Evolutionary conservation across 2,329 filamentous ascomycete species (phyloP).

Genomic region (Parascedosporium putredinis): DNA sequence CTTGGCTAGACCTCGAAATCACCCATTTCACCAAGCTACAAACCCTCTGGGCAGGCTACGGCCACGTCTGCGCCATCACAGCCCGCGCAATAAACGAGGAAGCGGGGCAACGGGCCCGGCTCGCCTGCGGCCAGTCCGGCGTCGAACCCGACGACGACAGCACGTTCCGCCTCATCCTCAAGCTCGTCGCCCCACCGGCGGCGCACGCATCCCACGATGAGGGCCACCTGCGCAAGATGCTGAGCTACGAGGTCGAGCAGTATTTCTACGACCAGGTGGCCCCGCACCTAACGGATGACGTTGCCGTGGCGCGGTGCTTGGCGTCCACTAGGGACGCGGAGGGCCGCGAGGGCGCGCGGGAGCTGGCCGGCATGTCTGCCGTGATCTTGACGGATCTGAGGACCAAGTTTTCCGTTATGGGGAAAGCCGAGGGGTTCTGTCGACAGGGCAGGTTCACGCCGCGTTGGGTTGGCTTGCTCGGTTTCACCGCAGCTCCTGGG

Average conservation of each 20-base stretch:
- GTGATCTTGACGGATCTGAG: slow-evolving; percentile 49
- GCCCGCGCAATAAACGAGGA: slow-evolving; percentile 24
- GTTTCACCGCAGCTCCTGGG: slow-evolving; percentile 50
- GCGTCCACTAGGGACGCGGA: slow-evolving; percentile 27
- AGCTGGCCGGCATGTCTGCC: slow-evolving; percentile 32
- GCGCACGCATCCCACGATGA: slow-evolving; percentile 36
- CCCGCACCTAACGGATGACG: slow-evolving; percentile 29
- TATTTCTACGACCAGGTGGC: slow-evolving; percentile 52
- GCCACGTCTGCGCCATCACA: slow-evolving; percentile 43
- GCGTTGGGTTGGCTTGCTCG: slow-evolving; percentile 51
- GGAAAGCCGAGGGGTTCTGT: slow-evolving; percentile 41
- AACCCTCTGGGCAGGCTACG: slow-evolving; percentile 41
- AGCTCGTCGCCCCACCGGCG: slow-evolving; percentile 42
- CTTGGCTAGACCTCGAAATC: slow-evolving; percentile 28
- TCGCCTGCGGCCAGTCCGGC: slow-evolving; percentile 5
- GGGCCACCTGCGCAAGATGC: slow-evolving; percentile 53
- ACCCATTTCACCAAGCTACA: slow-evolving; percentile 28
- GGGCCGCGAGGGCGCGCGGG: slow-evolving; percentile 17
- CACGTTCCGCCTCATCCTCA: slow-evolving; percentile 38
- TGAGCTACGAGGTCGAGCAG: slow-evolving; percentile 59
- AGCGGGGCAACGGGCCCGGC: slow-evolving; percentile 3
- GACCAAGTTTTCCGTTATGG: slow-evolving; percentile 41
- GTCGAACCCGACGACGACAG: slow-evolving; percentile 11
- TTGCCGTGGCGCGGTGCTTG: slow-evolving; percentile 40
- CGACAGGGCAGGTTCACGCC: slow-evolving; percentile 34